Base-by-base conservation (phyloP, 1,284 basidiomycete species). In the Cutaneotrichosporon cutaneum region DNA sequence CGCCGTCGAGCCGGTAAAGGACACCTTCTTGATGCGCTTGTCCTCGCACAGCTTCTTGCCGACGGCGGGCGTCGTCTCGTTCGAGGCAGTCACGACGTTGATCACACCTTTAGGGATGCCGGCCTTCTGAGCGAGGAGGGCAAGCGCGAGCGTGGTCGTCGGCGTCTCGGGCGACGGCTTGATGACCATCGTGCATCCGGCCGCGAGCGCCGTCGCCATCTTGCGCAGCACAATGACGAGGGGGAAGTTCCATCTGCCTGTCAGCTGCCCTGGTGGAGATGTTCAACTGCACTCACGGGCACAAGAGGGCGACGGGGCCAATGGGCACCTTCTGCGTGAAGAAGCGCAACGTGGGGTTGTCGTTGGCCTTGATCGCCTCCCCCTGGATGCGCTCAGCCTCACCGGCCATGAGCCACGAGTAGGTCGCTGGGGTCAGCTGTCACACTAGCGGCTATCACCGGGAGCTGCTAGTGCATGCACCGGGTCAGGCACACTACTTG, bases 21-120 rank as follows among this genome's bases (percentile, higher is more conserved):
- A 89, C 36, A 97, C 84, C 80, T 96, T 97, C 59, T 72, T 72
- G 60, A 72, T 63, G 16, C 64, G 64, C 65, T 70, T 70, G 58
- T 67, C 67, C 22, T 68, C 67, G 56, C 70, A 72, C 50, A 72
- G 47, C 59, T 65, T 66, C 55, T 70, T 64, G 55, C 70, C 70
- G 54, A 67, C 62, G 5, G 58, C 66, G n/a, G 63, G 63, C 8
- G 63, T 64, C 44, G 81, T 83, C 68, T 75, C 68, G 36, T 87
- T 88, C 74, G 85, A 87, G 11, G 87, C 92, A 3, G 88, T 87
- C 22, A 93, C 83, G 42, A 90, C 89, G 80, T 95, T 94, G 69
- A 95, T 75, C 27, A 95, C 94, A 59, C 94, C 93, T 7, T 90
- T 85, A 3, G 93, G 93, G 77, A 93, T 91, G 27, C 92, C 91